phyloP scores from a whole-genome alignment of 257 asterid genomes.

The Ilex aquifolium region DNA sequence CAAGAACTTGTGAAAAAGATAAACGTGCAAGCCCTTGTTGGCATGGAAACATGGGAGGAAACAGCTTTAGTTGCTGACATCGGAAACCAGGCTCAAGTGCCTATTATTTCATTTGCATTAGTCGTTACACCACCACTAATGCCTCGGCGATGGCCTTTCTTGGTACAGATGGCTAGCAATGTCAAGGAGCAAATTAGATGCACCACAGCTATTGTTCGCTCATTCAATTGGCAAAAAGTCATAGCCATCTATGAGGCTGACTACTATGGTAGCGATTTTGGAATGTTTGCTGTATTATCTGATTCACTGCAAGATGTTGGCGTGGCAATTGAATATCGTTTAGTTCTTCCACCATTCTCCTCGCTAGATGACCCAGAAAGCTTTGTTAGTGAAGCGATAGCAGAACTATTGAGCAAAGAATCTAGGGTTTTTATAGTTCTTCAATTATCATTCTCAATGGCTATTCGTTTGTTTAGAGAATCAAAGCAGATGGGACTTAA shows the following conservation, averaged over 20 bases:
- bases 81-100: slow-evolving; percentile 15
- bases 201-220: slow-evolving; percentile 18
- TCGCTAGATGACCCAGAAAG: slow-evolving; percentile 22
- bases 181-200: slow-evolving; percentile 22
- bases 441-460: slow-evolving; percentile 26
- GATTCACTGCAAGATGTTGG: slow-evolving; percentile 21
- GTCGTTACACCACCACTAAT: slow-evolving; percentile 11
- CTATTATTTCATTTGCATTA: slow-evolving; percentile 33
- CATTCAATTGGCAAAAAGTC: slow-evolving; percentile 35
- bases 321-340: slow-evolving; percentile 26
- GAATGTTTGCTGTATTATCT: slow-evolving; percentile 23
- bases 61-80: background rate
- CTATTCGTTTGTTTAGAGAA: slow-evolving; percentile 25
- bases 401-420: slow-evolving; percentile 21
- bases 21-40: background rate
- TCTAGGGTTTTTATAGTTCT: slow-evolving; percentile 41
- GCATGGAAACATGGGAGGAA: background rate
- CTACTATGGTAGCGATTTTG: slow-evolving; percentile 25
- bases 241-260: slow-evolving; percentile 28
- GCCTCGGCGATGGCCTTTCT: slow-evolving; percentile 37
- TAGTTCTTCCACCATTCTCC: slow-evolving; percentile 26
- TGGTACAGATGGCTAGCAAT: slow-evolving; percentile 28
- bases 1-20: background rate
- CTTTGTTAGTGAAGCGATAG: slow-evolving; percentile 17
- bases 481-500: slow-evolving; percentile 28